phyloP scores from a whole-genome alignment of 345 rosid species.

The Limnanthes douglasii region DNA sequence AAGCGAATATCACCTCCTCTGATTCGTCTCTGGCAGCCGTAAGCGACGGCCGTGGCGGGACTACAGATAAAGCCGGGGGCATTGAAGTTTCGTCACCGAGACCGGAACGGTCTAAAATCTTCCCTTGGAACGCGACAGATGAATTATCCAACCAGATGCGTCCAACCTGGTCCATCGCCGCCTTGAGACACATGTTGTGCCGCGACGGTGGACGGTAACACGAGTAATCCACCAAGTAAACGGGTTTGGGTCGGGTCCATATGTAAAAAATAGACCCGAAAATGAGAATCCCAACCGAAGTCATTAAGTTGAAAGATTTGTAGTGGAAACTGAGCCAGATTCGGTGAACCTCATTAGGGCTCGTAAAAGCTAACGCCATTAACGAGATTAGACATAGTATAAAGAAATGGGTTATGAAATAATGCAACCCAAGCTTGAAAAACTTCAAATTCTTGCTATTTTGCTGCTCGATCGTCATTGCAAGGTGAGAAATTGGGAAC shows the following conservation, averaged over 20 bases:
- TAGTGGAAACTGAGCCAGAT: constrained; percentile 11
- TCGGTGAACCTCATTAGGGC: constrained; percentile 5
- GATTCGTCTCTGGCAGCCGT: constrained; percentile 51
- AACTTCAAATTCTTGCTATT: too few species aligned
- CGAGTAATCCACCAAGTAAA: constrained; percentile 14
- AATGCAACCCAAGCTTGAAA: constrained; percentile 11
- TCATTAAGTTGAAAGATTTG: neutral
- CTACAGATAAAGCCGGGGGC: constrained; percentile 34
- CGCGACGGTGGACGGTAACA: constrained; percentile 17
- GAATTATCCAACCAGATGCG: constrained; percentile 26
- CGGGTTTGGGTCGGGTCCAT: constrained; percentile 10
- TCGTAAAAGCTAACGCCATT: constrained; percentile 10
- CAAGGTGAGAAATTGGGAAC: too few species aligned
- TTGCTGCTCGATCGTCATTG: too few species aligned
- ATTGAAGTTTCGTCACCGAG: constrained; percentile 59
- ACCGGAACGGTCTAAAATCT: constrained; percentile 56
- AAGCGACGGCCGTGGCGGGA: constrained; percentile 44
- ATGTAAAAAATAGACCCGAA: constrained; percentile 10
- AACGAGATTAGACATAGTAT: constrained; percentile 10
- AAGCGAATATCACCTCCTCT: constrained; percentile 52
- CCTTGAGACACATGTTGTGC: constrained; percentile 1
- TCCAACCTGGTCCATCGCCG: constrained; percentile 9
- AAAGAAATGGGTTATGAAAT: constrained; percentile 10
- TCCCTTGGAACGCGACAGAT: constrained; percentile 47
- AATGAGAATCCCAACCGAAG: neutral